Evolutionary conservation across 164 flowering plant species (phyloP).

Genomic region (Platanus orientalis): DNA sequence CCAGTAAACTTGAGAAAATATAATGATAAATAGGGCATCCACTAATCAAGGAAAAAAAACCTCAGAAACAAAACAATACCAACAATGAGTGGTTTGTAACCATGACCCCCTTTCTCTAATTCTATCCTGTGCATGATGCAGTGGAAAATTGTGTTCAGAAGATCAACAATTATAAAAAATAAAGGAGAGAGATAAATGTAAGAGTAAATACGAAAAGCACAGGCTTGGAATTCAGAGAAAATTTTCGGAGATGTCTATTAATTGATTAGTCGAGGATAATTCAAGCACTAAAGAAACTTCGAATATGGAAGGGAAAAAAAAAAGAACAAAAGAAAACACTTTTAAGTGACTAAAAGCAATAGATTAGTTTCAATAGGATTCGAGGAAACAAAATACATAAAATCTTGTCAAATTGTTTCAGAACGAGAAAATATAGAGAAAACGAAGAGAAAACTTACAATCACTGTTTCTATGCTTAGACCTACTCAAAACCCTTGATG

Average conservation of each 20-base stretch:
- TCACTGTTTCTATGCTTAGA: too few relatives aligned
- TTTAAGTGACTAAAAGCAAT: background rate
- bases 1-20: background rate
- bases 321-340: background rate
- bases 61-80: conserved; percentile 34
- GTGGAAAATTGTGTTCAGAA: background rate
- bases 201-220: background rate
- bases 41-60: background rate
- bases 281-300: too few relatives aligned
- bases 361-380: background rate
- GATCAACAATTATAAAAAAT: background rate
- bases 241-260: background rate
- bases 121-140: conserved; percentile 62
- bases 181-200: background rate
- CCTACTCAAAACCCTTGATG: too few relatives aligned
- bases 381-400: too few relatives aligned
- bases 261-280: background rate
- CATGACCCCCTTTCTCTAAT: conserved; percentile 92
- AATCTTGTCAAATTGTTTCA: too few relatives aligned
- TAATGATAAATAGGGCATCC: background rate
- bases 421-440: too few relatives aligned
- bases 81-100: conserved; percentile 78
- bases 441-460: too few relatives aligned
- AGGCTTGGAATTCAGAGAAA: background rate
- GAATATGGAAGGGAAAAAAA: background rate